Conservation (phyloP, 495 filamentous ascomycete species). For the Aspergillus haitiensis region DNA sequence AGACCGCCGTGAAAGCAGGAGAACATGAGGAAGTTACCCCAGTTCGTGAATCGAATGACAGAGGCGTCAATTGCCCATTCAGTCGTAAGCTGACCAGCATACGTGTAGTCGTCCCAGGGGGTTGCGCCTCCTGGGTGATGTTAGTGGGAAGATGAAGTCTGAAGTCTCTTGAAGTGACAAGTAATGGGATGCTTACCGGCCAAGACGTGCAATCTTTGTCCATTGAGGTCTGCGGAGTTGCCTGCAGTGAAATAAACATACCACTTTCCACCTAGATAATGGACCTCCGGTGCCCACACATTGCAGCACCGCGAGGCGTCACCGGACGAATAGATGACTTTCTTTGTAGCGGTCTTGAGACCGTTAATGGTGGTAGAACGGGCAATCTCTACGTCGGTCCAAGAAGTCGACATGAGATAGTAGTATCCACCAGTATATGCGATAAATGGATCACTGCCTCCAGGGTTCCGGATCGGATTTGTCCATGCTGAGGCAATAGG, state of each 20-base stretch:
- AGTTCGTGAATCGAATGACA: not conserved
- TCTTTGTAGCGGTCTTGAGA: slow-evolving; percentile 44
- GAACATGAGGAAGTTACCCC: slow-evolving; percentile 1
- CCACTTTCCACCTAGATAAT: slow-evolving; percentile 48
- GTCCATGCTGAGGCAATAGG: slow-evolving; percentile 20
- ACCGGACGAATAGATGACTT: slow-evolving; percentile 44
- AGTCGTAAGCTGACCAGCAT: not conserved
- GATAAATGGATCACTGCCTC: slow-evolving; percentile 45
- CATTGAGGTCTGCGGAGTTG: slow-evolving; percentile 6
- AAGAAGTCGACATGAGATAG: slow-evolving; percentile 51
- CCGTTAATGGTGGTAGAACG: slow-evolving; percentile 49
- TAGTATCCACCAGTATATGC: slow-evolving; percentile 52
- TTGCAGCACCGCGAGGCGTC: slow-evolving; percentile 44
- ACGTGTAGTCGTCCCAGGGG: not conserved
- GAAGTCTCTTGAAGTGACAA: not conserved
- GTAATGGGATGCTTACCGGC: not conserved
- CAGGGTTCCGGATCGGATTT: slow-evolving; percentile 33
- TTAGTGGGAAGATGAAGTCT: not conserved
- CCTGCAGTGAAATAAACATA: slow-evolving; percentile 45
- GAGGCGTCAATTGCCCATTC: not conserved
- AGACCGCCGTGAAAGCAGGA: not conserved
- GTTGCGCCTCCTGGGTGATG: not conserved
- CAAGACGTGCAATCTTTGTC: slow-evolving; percentile 16
- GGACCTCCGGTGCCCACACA: slow-evolving; percentile 58
- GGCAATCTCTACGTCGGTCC: slow-evolving; percentile 51